Base-by-base conservation (phyloP, 2,329 filamentous ascomycete genomes). In the Fusarium heterosporum region DNA sequence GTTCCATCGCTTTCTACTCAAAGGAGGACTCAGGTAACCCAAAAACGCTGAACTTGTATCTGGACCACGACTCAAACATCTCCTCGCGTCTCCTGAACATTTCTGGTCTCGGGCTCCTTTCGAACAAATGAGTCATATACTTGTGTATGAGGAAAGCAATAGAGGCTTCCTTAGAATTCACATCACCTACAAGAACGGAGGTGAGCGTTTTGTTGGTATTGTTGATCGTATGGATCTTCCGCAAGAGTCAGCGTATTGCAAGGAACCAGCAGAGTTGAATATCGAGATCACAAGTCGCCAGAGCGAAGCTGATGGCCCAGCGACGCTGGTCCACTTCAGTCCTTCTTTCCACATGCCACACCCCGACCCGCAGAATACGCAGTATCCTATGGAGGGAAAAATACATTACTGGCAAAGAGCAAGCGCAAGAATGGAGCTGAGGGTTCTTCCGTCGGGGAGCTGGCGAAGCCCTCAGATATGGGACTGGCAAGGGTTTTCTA, bases 171-270 rank as follows among this genome's bases (percentile, higher is more conserved):
- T 9, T 1, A 50, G 50, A 19, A 48, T 59, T 38, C 14, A 22
- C 7, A 55, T 59, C 12, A 4, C 11, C 2, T 55, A 59, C 25
- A 30, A 39, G 13, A 59, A 55, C 14, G 50, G 43, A 16, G 55
- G 25, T 1, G 28, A 58, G 25, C 48, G 41, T 6, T 32, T 32
- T 13, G 8, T 58, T 3, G 41, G 55, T 9, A 25, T 14, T 6
- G 9, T 4, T 19, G 7, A 17, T 4, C 4, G 14, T n/a, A 7
- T 13, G 12, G 29, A 4, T 14, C 3, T 7, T 4, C 2, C 11
- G 5, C 17, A 10, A 17, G 11, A 4, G 11, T 3, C 12, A 11
- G 12, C 8, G 13, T 19, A 12, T 8, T 51, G 17, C n/a, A 17
- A n/a, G 6, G 22, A 30, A 1, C 50, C 55, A 22, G 32, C 36